A percentile compares a stretch with the other conserved stretches of the same genome.
phyloP scores from a whole-genome alignment of 805 yeast species.

The Ogataea henricii region DNA sequence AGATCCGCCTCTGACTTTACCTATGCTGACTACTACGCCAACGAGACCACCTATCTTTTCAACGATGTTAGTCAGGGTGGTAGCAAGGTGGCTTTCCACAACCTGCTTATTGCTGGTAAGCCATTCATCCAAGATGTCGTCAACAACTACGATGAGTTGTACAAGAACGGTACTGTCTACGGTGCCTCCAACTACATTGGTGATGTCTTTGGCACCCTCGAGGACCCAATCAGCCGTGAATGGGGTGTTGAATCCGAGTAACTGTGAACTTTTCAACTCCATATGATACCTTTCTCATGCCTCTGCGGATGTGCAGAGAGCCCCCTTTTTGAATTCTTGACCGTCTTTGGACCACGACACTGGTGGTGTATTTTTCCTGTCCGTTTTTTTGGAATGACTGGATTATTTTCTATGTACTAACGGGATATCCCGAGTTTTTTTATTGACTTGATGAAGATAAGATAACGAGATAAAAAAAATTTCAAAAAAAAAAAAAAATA shows the following conservation, averaged over 20 bases:
- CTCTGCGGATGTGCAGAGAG: not conserved
- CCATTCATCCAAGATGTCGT: conserved; percentile 58
- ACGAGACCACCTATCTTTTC: conserved; percentile 53
- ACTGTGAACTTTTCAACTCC: not conserved
- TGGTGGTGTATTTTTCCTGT: not conserved
- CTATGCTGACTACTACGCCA: conserved; percentile 34
- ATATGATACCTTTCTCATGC: not conserved
- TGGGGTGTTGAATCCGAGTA: conserved; percentile 27
- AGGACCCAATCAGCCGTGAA: conserved; percentile 33
- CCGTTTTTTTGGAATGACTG: not conserved
- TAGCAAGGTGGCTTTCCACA: conserved; percentile 46
- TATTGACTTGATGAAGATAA: no score
- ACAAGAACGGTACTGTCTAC: conserved; percentile 32
- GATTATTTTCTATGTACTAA: not conserved
- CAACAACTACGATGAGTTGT: conserved; percentile 45
- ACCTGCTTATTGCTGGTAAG: conserved; percentile 54
- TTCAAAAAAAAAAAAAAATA: no score
- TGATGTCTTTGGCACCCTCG: conserved; percentile 59
- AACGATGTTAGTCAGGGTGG: conserved; percentile 54
- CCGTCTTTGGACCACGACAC: conserved; percentile 6
- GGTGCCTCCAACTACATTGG: conserved; percentile 58
- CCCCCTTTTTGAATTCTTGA: conserved; percentile 12
- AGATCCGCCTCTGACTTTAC: conserved; percentile 66
- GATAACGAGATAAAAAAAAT: no score
- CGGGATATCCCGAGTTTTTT: no score